Percentiles rank a stretch among this genome's conserved stretches.
phyloP scores from a whole-genome alignment of 2,329 filamentous ascomycete species.

The Intubia oerlemansii region DNA sequence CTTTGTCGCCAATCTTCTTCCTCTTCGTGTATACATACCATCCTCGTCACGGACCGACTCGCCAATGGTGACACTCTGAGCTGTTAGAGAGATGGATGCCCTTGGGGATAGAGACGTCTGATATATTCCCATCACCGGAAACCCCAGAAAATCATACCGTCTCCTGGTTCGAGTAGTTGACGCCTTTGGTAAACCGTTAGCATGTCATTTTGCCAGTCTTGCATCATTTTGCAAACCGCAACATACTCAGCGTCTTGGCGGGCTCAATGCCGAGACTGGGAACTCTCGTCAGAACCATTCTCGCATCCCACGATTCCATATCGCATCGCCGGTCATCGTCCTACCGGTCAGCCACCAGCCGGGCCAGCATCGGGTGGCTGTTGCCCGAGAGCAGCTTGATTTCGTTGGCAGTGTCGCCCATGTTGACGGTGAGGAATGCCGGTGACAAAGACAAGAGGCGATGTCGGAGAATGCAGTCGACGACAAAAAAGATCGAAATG shows the following conservation, averaged over 20 bases:
- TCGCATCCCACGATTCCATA: too few species aligned
- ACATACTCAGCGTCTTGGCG: slow-evolving; percentile 8
- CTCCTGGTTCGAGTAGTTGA: slow-evolving; percentile 76
- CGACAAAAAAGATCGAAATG: not conserved
- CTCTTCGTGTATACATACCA: too few species aligned
- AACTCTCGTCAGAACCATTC: not conserved
- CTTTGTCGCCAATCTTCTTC: slow-evolving; percentile 1
- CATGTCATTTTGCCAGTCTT: too few species aligned
- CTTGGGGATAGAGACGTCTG: too few species aligned
- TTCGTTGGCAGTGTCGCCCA: slow-evolving; percentile 13
- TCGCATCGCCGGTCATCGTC: too few species aligned
- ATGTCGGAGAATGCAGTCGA: too few species aligned
- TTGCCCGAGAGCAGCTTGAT: slow-evolving; percentile 20
- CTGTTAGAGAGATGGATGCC: too few species aligned
- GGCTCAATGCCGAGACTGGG: slow-evolving; percentile 9
- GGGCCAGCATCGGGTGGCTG: slow-evolving; percentile 17
- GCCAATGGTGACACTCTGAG: slow-evolving; percentile 62
- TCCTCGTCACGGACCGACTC: slow-evolving; percentile 95
- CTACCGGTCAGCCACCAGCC: slow-evolving; percentile 17
- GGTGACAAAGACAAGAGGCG: too few species aligned
- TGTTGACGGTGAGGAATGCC: too few species aligned
- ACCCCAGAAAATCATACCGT: slow-evolving; percentile 19
- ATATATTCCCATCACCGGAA: not conserved
- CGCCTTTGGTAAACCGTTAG: slow-evolving; percentile 10
- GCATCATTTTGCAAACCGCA: too few species aligned